Evolutionary conservation across 257 asterid genomes (phyloP).

Genomic region (Prunella vulgaris): DNA sequence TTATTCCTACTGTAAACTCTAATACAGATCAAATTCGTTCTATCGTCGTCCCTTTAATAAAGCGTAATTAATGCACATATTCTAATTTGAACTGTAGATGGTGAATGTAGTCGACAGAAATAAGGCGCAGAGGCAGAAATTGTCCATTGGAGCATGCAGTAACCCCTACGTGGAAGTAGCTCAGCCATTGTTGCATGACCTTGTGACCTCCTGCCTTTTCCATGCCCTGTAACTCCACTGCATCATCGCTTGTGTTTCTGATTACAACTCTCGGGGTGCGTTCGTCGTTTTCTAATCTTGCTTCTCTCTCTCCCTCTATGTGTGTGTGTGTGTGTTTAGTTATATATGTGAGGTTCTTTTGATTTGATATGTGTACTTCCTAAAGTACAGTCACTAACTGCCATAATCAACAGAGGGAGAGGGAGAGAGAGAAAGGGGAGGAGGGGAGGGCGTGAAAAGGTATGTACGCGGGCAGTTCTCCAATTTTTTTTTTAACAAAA

Average conservation of each 20-base stretch:
- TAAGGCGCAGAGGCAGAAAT: too few relatives aligned
- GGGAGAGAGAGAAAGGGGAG: too few relatives aligned
- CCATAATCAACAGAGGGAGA: not conserved
- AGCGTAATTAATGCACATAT: too few relatives aligned
- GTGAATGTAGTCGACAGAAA: too few relatives aligned
- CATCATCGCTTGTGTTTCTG: not conserved
- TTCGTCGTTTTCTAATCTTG: not conserved
- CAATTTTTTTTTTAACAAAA: too few relatives aligned
- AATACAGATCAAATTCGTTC: too few relatives aligned
- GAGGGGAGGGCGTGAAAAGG: slow-evolving; percentile 14
- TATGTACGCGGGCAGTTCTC: slow-evolving; percentile 19
- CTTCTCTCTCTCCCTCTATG: too few relatives aligned
- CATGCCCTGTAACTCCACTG: not conserved
- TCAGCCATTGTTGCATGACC: slow-evolving; percentile 22
- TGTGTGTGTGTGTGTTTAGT: too few relatives aligned
- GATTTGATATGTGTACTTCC: not conserved
- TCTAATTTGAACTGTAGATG: too few relatives aligned
- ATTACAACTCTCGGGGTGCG: not conserved
- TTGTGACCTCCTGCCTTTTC: not conserved
- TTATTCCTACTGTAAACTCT: too few relatives aligned
- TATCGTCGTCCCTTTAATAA: too few relatives aligned
- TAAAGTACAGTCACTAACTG: not conserved
- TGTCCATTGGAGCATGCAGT: not conserved
- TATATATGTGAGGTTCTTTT: not conserved
- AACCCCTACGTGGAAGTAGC: slow-evolving; percentile 24